Evolutionary conservation across 2,329 filamentous ascomycete genomes (phyloP).

Genomic region (Nannizzia gypsea): DNA sequence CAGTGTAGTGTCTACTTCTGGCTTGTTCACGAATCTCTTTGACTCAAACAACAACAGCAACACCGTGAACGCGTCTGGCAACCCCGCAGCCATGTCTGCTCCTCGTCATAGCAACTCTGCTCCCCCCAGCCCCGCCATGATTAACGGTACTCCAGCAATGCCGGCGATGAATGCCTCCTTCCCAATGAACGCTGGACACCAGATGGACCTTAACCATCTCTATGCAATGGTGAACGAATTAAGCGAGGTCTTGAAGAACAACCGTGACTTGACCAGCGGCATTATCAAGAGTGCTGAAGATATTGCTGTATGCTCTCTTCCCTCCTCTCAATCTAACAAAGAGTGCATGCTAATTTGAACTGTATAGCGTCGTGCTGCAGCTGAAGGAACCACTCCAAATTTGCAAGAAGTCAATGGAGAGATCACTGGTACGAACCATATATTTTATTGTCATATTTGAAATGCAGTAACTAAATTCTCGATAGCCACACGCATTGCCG

Average conservation of each 20-base stretch:
- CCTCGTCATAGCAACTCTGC: constrained; percentile 26
- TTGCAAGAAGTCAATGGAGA: constrained; percentile 36
- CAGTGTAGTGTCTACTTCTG: constrained; percentile 16
- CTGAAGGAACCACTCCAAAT: constrained; percentile 29
- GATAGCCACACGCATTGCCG: constrained; percentile 36
- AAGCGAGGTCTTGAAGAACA: constrained; percentile 38
- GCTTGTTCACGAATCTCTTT: constrained; percentile 24
- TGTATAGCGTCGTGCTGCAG: constrained; percentile 32
- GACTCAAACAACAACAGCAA: constrained; percentile 26
- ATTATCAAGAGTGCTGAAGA: constrained; percentile 41
- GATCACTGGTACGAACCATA: constrained; percentile 26
- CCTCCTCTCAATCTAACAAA: background rate
- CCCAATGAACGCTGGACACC: constrained; percentile 39
- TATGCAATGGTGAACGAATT: constrained; percentile 41
- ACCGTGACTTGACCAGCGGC: constrained; percentile 38
- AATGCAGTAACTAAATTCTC: background rate
- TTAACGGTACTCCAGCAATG: constrained; percentile 8
- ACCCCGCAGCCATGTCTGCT: constrained; percentile 12
- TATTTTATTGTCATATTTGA: background rate
- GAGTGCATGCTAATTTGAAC: constrained; percentile 2
- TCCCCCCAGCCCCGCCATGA: constrained; percentile 19
- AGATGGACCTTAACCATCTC: constrained; percentile 41
- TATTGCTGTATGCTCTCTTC: constrained; percentile 30
- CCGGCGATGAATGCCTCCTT: constrained; percentile 27
- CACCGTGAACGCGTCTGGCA: constrained; percentile 17